Evolutionary conservation across 345 rosid species (phyloP).

Genomic region (Populus tremula): DNA sequence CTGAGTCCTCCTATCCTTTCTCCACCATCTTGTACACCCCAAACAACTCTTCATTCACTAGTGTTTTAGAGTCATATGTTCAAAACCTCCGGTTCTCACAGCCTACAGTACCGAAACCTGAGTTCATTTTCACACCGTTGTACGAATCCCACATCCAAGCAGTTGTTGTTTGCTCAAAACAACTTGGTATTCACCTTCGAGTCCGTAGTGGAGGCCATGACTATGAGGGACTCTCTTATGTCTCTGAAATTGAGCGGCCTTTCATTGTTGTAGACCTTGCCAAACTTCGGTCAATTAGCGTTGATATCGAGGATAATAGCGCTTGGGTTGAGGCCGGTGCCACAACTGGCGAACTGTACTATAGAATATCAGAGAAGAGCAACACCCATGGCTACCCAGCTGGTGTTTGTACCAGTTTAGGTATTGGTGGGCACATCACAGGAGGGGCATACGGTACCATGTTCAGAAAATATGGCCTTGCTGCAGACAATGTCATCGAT

Average conservation of each 20-base stretch:
- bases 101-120: constrained; percentile 42
- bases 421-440: constrained; percentile 11
- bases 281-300: not conserved
- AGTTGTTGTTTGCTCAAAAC: constrained; percentile 50
- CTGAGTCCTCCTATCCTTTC: not conserved
- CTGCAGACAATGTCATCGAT: constrained; percentile 13
- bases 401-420: constrained; percentile 5
- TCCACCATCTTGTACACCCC: not conserved
- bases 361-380: not conserved
- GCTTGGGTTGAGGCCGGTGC: constrained; percentile 15
- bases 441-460: constrained; percentile 9
- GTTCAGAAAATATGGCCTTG: constrained; percentile 13
- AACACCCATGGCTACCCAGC: not conserved
- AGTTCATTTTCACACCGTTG: constrained; percentile 41
- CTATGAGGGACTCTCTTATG: constrained; percentile 62
- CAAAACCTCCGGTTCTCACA: constrained; percentile 41
- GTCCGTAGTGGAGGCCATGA: constrained; percentile 75
- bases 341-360: constrained; percentile 9
- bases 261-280: constrained; percentile 7
- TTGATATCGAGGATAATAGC: not conserved
- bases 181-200: constrained; percentile 44
- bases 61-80: constrained; percentile 34
- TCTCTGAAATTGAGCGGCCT: constrained; percentile 23
- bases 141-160: constrained; percentile 59
- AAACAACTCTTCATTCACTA: not conserved